These are phyloP conservation scores for Dichotomocladium elegans DNA, from an alignment of 371 early-diverging fungal species.

Conservation along the genomic window DNA sequence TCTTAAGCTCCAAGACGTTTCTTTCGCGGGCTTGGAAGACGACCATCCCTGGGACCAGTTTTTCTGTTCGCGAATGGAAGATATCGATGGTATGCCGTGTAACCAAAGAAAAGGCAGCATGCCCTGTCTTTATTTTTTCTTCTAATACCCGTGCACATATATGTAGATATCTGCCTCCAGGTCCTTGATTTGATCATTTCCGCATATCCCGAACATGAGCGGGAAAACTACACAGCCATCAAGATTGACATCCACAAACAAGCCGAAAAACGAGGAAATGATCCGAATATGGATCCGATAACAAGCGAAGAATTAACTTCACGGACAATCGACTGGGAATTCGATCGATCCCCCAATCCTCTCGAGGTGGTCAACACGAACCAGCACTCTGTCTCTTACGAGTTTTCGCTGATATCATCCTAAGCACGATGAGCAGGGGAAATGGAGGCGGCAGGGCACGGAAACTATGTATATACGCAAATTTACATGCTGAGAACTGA, in stretches of 20 bases:
- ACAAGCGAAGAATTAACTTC: slow-evolving; percentile 24
- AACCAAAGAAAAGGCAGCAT: slow-evolving; percentile 12
- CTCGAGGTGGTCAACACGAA: slow-evolving; percentile 42
- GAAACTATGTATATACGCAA: neutral
- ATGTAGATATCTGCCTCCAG: slow-evolving; percentile 50
- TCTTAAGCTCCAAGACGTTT: slow-evolving; percentile 20
- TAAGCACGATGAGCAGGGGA: neutral
- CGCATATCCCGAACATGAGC: slow-evolving; percentile 27
- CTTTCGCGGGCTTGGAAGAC: slow-evolving; percentile 16
- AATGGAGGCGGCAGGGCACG: too few relatives aligned
- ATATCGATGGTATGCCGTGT: slow-evolving; percentile 39
- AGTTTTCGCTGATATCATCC: slow-evolving; percentile 21
- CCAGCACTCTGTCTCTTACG: slow-evolving; percentile 45
- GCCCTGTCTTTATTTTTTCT: neutral
- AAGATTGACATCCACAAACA: slow-evolving; percentile 56
- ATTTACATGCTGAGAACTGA: too few relatives aligned
- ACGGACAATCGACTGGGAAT: slow-evolving; percentile 23
- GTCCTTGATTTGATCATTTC: slow-evolving; percentile 51
- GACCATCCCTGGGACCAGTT: slow-evolving; percentile 37
- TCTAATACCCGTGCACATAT: neutral
- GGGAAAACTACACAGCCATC: slow-evolving; percentile 40
- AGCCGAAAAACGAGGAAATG: slow-evolving; percentile 31
- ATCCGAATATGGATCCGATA: slow-evolving; percentile 26
- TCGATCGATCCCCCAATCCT: slow-evolving; percentile 17
- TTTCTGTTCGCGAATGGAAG: slow-evolving; percentile 49